A percentile compares a stretch with the other conserved stretches of the same genome.
These are phyloP conservation scores for Neurospora sp. DNA, from an alignment of 2,329 filamentous ascomycete species.

Conservation along the genomic window DNA sequence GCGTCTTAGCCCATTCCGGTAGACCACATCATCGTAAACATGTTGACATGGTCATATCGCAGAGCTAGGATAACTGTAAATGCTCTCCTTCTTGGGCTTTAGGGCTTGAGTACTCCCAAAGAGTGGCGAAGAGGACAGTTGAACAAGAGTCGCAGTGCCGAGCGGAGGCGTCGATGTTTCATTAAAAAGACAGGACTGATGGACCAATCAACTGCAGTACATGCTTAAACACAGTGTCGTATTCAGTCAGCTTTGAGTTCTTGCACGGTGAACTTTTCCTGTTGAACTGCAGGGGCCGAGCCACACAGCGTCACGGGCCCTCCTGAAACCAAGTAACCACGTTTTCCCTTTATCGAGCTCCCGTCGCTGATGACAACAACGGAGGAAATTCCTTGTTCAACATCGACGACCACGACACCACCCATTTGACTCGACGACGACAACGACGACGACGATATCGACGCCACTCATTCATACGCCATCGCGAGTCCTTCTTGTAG, in stretches of 20 bases:
- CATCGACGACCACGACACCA: neutral
- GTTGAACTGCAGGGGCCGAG: neutral
- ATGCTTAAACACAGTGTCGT: neutral
- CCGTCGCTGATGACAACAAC: neutral
- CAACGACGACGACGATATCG: neutral
- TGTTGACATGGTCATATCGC: neutral
- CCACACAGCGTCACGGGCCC: neutral
- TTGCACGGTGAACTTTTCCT: neutral
- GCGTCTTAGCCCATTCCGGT: neutral
- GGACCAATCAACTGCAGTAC: neutral
- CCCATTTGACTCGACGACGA: neutral
- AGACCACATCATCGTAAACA: neutral
- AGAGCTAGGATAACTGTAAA: neutral
- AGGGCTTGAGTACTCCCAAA: neutral
- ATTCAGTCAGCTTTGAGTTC: neutral
- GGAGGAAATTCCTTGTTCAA: neutral
- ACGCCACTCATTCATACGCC: neutral
- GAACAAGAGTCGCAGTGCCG: neutral
- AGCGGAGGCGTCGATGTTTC: neutral
- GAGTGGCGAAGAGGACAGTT: neutral
- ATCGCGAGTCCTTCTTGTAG: neutral
- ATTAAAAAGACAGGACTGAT: neutral
- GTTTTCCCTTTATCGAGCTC: slow-evolving; percentile 12
- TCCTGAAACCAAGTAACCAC: slow-evolving; percentile 16
- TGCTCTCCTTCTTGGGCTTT: neutral